Evolutionary conservation across 495 filamentous ascomycete species (phyloP), one percentile per base, ranked within the genome.

Genomic region (Elaphomyces granulatus): DNA sequence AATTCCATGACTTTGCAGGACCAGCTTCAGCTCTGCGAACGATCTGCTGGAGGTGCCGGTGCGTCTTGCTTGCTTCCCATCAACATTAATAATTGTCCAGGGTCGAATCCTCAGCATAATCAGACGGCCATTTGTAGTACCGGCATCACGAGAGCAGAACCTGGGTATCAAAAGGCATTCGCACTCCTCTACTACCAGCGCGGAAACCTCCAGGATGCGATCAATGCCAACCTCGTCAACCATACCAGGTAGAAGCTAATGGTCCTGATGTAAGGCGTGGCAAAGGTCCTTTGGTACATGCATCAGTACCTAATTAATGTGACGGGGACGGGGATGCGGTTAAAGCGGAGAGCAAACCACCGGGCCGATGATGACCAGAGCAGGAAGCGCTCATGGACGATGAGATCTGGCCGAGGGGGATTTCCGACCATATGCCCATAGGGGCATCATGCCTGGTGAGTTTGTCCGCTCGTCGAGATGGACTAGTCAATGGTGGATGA

Each of bases 221-320:
- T 98, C 67, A 98, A 98, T 53, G 90, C 90, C 44, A 98, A 98
- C 59, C 61, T 96, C 36, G 87, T 98, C 66, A 96, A 98, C 58
- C 85, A 93, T 46, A 84, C 83, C n/a, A 72, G 68, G 35, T 95
- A 78, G 59, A 67, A 76, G 45, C 63, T 98, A 34, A 87, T 96
- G 88, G 67, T 74, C 46, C 56, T 98, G 50, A 94, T 96, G 50
- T 64, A 94, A 21, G 90, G 90, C 4, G 87, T 98, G 3, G 94
- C 90, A 48, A 69, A 77, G 44, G 92, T 86, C 12, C 59, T 98
- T 37, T 79, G 75, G 52, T 72, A 82, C 10, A 94, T 98, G 80
- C 90, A 98, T 60, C 74, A 85, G 44, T 94, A 95, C 55, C 68
- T 69, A 8, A 75, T 86, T 19, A 70, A 67, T 49, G 61, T 65